phyloP scores from a whole-genome alignment of 2,329 filamentous ascomycete genomes.

The Colletotrichum lini region DNA sequence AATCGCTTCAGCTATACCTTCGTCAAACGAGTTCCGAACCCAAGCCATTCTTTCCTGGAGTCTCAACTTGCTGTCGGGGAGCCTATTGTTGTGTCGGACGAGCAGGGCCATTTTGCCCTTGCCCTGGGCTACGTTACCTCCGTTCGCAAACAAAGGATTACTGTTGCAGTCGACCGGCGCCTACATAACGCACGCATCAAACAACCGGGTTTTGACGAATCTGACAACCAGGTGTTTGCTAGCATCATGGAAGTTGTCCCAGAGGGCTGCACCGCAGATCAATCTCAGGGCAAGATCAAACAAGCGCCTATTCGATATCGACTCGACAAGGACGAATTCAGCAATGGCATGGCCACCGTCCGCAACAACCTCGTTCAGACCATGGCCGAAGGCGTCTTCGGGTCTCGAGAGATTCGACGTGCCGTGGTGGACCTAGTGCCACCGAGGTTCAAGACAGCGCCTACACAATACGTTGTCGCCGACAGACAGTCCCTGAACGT shows the following conservation, averaged over 20 bases:
- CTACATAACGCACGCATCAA: conserved; percentile 88
- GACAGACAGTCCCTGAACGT: conserved; percentile 81
- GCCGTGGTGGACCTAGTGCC: conserved; percentile 84
- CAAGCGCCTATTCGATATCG: conserved; percentile 79
- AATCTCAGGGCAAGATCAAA: conserved; percentile 66
- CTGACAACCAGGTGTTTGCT: conserved; percentile 85
- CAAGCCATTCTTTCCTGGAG: conserved; percentile 87
- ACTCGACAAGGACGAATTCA: conserved; percentile 98
- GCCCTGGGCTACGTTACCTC: conserved; percentile 92
- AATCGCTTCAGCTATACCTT: conserved; percentile 93
- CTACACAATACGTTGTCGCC: conserved; percentile 75
- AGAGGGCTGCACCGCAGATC: conserved; percentile 66
- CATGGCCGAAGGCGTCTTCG: conserved; percentile 84
- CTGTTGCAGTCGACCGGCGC: conserved; percentile 89
- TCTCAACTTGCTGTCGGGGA: conserved; percentile 91
- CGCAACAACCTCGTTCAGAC: conserved; percentile 94
- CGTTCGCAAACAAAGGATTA: conserved; percentile 81
- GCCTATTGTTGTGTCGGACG: conserved; percentile 96
- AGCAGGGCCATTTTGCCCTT: conserved; percentile 93
- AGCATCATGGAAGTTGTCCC: conserved; percentile 90
- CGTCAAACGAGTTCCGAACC: conserved; percentile 73
- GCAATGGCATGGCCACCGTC: conserved; percentile 95
- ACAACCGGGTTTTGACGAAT: conserved; percentile 81
- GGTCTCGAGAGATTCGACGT: conserved; percentile 79
- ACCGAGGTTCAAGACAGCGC: conserved; percentile 79